Evolutionary conservation across 1,139 yeast species (phyloP).

Genomic region (Suhomyces wounanorum): DNA sequence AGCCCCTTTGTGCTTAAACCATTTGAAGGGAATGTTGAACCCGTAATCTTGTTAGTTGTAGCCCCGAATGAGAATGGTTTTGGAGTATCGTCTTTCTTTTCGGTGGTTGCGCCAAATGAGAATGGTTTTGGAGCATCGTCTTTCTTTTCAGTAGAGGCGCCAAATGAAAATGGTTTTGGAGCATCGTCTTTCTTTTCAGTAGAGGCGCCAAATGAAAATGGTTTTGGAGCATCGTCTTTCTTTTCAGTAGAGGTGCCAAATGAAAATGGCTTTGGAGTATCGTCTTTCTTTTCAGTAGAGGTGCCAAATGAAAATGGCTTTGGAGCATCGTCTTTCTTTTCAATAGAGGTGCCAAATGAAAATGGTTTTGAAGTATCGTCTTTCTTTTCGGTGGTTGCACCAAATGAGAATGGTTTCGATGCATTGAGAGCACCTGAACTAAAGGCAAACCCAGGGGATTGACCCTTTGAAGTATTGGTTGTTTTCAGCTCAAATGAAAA

Average conservation of each 20-base stretch:
- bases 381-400: conserved; percentile 2
- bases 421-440: background rate
- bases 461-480: background rate
- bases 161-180: conserved; percentile 13
- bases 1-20: background rate
- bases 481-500: background rate
- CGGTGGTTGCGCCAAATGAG: conserved; percentile 4
- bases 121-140: conserved; percentile 8
- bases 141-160: background rate
- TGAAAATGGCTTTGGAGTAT: background rate
- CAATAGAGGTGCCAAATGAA: conserved; percentile 15
- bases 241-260: conserved; percentile 5
- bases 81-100: conserved; percentile 4
- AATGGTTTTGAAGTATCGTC: conserved; percentile 19
- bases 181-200: conserved; percentile 7
- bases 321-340: background rate
- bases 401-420: conserved; percentile 10
- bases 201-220: conserved; percentile 8
- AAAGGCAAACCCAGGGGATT: background rate
- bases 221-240: conserved; percentile 11
- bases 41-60: background rate
- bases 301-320: background rate
- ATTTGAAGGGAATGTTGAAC: background rate
- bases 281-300: background rate
- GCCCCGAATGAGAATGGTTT: conserved; percentile 3